Evolutionary conservation across 2,329 filamentous ascomycete species (phyloP), one percentile per base, ranked within the genome.

Genomic region (Myriosclerotinia duriaeana): DNA sequence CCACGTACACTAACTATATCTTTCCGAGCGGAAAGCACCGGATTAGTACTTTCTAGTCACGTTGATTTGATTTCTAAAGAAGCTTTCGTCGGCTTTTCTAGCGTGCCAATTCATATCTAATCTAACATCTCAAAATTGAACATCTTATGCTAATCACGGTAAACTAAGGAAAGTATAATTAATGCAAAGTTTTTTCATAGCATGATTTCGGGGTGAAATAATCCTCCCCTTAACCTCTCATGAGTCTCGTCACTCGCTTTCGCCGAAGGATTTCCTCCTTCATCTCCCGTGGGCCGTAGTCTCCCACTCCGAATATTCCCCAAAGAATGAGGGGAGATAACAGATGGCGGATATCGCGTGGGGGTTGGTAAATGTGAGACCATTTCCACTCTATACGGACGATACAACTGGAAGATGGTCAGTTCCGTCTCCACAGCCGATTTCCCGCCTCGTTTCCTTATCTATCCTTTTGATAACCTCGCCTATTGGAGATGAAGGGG

Each of bases 361-460:
- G 42, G 55, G 42, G 44, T 60, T 44, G 56, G 44, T 34, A 60
- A 50, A 22, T 36, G 42, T 60, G 56, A 60, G 56, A 50, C 30
- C 44, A 60, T 60, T 60, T 60, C 44, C 17, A 20, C 14, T 50
- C 8, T 46, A 50, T 38, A 34, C 30, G 6, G 5, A 34, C 30
- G 30, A 34, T 34, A 34, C 34, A 22, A 17, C 17, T 38, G 44
- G 44, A 38, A 50, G 44, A 60, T 60, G 56, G 22, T n/a, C 56
- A 26, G 34, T 22, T 12, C 3, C 5, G 20, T n/a, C 14, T 60
- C 44, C 20, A 38, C 36, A 36, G 17, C 30, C 20, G 30, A 20
- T 7, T 8, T 36, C 20, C 7, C 26, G 26, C 44, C 56, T 59
- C 56, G 17, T 36, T 38, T 38, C n/a, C 15, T 60, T 60, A 60